Conservation (phyloP, 257 asterid genomes). For the Mentha longifolia region DNA sequence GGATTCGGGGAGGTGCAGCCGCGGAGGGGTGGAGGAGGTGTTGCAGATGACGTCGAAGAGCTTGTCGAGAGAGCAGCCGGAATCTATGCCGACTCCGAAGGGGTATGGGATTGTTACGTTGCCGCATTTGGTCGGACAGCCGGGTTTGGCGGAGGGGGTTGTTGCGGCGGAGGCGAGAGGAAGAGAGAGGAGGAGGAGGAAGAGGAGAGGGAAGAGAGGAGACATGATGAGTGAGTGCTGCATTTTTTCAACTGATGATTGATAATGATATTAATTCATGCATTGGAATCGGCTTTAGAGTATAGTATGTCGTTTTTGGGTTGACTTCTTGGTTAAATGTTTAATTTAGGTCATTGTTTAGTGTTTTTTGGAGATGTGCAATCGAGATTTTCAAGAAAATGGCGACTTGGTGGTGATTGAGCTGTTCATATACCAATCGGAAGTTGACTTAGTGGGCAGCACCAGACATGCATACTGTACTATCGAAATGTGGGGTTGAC, state of each 20-base stretch:
- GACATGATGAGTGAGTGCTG: slow-evolving; percentile 14
- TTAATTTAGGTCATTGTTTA: neutral
- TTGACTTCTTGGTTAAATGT: neutral
- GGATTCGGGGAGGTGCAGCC: slow-evolving; percentile 12
- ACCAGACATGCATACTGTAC: too few species aligned
- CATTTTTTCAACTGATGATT: too few species aligned
- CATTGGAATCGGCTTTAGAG: too few species aligned
- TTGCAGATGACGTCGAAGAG: slow-evolving; percentile 51
- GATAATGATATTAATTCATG: too few species aligned
- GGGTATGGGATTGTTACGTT: slow-evolving; percentile 55
- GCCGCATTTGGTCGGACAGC: slow-evolving; percentile 53
- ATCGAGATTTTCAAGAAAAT: neutral
- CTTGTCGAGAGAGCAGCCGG: slow-evolving; percentile 40
- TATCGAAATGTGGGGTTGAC: too few species aligned
- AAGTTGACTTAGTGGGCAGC: too few species aligned
- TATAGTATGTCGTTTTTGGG: neutral
- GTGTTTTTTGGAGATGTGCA: neutral
- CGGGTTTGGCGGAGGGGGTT: slow-evolving; percentile 34
- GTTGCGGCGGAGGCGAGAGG: slow-evolving; percentile 28
- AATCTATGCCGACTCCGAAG: slow-evolving; percentile 45
- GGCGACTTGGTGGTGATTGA: neutral
- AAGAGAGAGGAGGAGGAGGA: slow-evolving; percentile 17
- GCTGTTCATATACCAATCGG: too few species aligned
- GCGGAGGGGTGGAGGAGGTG: slow-evolving; percentile 38
- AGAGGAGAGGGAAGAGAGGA: slow-evolving; percentile 20